These are phyloP conservation scores for Cyclostephanos tholiformis DNA, from an alignment of 108 stramenopile genomes.

Conservation along the genomic window DNA sequence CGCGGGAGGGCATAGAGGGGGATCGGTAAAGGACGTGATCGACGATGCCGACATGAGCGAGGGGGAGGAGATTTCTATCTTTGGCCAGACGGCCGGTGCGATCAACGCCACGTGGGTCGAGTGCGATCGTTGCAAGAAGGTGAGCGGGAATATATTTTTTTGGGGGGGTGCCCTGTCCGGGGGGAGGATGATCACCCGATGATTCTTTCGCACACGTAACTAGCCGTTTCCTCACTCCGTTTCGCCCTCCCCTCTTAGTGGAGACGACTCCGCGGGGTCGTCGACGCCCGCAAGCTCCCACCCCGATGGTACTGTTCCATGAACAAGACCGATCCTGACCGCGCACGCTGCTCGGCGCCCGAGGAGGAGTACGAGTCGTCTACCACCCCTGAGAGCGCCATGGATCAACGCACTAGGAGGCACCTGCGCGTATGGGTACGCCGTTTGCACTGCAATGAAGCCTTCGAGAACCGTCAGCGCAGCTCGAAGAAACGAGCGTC, in stretches of 20 bases:
- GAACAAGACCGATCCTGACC: slow-evolving; percentile 91
- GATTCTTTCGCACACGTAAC: slow-evolving; percentile 4
- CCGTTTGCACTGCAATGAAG: slow-evolving; percentile 80
- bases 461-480: slow-evolving; percentile 77
- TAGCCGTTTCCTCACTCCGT: background rate
- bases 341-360: slow-evolving; percentile 81
- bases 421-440: slow-evolving; percentile 87
- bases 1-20: slow-evolving; percentile 10
- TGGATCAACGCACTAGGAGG: slow-evolving; percentile 82
- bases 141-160: slow-evolving; percentile 14
- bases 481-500: slow-evolving; percentile 65
- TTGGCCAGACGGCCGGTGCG: slow-evolving; percentile 80
- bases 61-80: slow-evolving; percentile 79
- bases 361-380: slow-evolving; percentile 88
- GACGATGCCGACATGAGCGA: slow-evolving; percentile 43
- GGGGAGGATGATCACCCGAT: background rate
- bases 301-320: slow-evolving; percentile 87
- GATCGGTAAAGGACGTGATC: background rate
- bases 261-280: slow-evolving; percentile 88
- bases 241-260: slow-evolving; percentile 49
- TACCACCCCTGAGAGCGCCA: slow-evolving; percentile 76
- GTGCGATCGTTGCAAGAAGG: slow-evolving; percentile 91
- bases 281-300: slow-evolving; percentile 85
- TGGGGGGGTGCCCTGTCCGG: background rate
- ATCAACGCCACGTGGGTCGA: slow-evolving; percentile 89